Conservation (phyloP, 2,329 filamentous ascomycete genomes). For the Periconia digitata region DNA sequence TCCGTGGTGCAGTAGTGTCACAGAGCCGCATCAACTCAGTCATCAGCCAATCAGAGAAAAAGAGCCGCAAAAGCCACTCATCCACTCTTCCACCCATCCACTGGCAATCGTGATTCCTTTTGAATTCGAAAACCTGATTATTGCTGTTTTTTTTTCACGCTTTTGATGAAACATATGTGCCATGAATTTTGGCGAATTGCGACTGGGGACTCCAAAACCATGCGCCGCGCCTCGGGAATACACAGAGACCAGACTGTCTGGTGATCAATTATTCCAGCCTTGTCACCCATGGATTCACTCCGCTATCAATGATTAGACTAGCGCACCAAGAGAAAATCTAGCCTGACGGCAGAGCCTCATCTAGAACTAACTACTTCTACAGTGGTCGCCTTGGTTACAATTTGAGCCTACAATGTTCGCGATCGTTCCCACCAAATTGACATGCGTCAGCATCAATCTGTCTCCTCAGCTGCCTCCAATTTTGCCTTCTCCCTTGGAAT, state of each 20-base stretch:
- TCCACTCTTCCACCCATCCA: too few relatives aligned
- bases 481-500: too few relatives aligned
- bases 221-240: neutral
- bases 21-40: neutral
- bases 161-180: neutral
- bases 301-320: too few relatives aligned
- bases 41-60: neutral
- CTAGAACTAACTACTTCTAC: neutral
- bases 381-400: neutral
- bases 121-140: too few relatives aligned
- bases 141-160: neutral
- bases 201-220: too few relatives aligned
- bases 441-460: too few relatives aligned
- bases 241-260: neutral
- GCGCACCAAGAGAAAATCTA: too few relatives aligned
- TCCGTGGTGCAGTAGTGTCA: too few relatives aligned
- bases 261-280: neutral
- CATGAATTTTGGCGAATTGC: too few relatives aligned
- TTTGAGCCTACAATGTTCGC: neutral
- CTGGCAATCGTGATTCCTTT: too few relatives aligned
- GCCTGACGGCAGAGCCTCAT: neutral
- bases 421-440: too few relatives aligned
- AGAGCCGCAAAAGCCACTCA: too few relatives aligned
- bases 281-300: neutral
- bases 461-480: neutral